A percentile compares a stretch with the other conserved stretches of the same genome.
These are phyloP conservation scores for Aspergillus baeticus DNA, from an alignment of 495 filamentous ascomycete species.

Conservation along the genomic window DNA sequence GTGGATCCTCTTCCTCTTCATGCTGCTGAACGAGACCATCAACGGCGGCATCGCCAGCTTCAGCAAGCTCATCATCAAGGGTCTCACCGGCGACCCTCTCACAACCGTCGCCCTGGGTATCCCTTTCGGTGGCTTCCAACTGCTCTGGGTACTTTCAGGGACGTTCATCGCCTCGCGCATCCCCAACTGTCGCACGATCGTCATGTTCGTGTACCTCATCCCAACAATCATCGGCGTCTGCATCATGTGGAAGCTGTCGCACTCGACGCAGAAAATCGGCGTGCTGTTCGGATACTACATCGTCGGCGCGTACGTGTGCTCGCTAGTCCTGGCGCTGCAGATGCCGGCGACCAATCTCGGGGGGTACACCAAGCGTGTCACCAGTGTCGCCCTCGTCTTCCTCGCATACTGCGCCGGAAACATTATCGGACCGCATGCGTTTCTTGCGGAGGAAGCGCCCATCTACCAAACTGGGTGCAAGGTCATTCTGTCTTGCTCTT, in stretches of 20 bases:
- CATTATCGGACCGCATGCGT: constrained; percentile 37
- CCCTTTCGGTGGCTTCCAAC: constrained; percentile 39
- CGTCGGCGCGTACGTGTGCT: constrained; percentile 36
- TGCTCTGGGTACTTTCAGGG: constrained; percentile 34
- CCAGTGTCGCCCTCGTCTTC: constrained; percentile 38
- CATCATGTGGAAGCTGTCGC: constrained; percentile 37
- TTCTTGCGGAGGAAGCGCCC: constrained; percentile 32
- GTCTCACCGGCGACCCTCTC: constrained; percentile 28
- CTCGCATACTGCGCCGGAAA: constrained; percentile 39
- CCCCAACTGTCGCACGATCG: constrained; percentile 31
- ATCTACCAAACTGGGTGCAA: constrained; percentile 36
- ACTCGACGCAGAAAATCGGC: constrained; percentile 27
- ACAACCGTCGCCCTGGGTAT: constrained; percentile 35
- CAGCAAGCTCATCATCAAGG: constrained; percentile 41
- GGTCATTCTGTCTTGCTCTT: constrained; percentile 28
- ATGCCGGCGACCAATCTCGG: constrained; percentile 42
- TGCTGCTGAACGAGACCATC: constrained; percentile 36
- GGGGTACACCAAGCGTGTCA: constrained; percentile 44
- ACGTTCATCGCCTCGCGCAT: constrained; percentile 33
- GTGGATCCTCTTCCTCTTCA: constrained; percentile 39
- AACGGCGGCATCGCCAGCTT: constrained; percentile 40
- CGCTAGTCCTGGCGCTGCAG: constrained; percentile 38
- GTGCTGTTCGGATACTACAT: constrained; percentile 43
- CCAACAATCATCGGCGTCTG: constrained; percentile 35
- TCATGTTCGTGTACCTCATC: constrained; percentile 37